Evolutionary conservation across 2,329 filamentous ascomycete genomes (phyloP).

Genomic region (Madurella mycetomatis): DNA sequence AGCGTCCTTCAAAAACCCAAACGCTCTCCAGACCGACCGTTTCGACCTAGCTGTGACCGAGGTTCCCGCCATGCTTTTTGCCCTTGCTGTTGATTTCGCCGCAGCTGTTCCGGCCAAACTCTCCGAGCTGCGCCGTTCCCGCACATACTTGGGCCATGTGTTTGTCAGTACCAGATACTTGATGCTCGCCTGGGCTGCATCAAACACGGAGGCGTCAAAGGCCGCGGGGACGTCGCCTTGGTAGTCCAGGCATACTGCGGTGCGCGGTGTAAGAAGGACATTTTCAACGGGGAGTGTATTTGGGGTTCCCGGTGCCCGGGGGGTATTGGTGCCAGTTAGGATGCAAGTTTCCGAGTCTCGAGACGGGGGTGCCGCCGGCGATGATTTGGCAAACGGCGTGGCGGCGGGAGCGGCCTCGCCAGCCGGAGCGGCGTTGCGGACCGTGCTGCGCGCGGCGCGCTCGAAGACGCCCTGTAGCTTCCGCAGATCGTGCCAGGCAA

Average conservation of each 20-base stretch:
- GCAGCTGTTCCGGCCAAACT: neutral
- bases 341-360: constrained; percentile 18
- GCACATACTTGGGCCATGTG: constrained; percentile 60
- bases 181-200: constrained; percentile 54
- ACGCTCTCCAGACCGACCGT: constrained; percentile 1
- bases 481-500: constrained; percentile 53
- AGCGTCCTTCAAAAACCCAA: constrained; percentile 13
- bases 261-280: neutral
- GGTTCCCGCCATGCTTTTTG: neutral
- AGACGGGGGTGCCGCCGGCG: neutral
- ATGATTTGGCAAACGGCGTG: constrained; percentile 38
- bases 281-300: neutral
- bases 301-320: constrained; percentile 3
- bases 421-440: constrained; percentile 31
- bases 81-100: neutral
- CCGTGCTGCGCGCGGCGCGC: constrained; percentile 43
- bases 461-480: constrained; percentile 55
- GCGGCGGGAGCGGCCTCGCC: constrained; percentile 35
- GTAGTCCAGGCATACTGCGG: constrained; percentile 21
- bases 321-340: constrained; percentile 2
- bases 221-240: constrained; percentile 41
- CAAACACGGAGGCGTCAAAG: constrained; percentile 53
- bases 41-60: constrained; percentile 1
- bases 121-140: constrained; percentile 28
- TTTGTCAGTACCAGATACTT: constrained; percentile 65